Percentiles rank a stretch among this genome's conserved stretches.
These are phyloP conservation scores for Sugiyamaella valdiviana DNA, from an alignment of 805 yeast genomes.

Conservation along the genomic window DNA sequence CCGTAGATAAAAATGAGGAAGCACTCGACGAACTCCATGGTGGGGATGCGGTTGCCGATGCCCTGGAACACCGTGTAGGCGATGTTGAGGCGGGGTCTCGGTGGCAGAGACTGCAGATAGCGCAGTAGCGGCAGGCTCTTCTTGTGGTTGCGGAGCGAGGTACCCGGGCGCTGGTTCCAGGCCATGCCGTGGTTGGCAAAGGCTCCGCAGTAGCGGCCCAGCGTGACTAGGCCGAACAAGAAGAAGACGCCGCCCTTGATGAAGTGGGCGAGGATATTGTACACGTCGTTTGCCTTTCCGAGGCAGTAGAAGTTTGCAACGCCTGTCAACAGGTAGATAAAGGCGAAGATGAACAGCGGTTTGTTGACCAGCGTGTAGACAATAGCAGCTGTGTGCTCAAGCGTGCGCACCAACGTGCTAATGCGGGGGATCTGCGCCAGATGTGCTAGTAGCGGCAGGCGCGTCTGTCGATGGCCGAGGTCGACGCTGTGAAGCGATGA, in stretches of 20 bases:
- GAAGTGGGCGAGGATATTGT: slow-evolving; percentile 86
- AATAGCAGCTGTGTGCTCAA: slow-evolving; percentile 32
- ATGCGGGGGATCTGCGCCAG: slow-evolving; percentile 18
- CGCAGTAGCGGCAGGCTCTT: neutral
- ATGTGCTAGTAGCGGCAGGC: neutral
- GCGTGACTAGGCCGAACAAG: slow-evolving; percentile 64
- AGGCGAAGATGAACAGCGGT: slow-evolving; percentile 55
- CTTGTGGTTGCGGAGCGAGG: slow-evolving; percentile 5
- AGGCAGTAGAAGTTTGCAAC: slow-evolving; percentile 61
- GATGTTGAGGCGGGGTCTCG: neutral
- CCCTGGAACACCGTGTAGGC: neutral
- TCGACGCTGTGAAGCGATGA: slow-evolving; percentile 6
- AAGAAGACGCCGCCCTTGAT: slow-evolving; percentile 93
- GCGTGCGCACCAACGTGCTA: slow-evolving; percentile 19
- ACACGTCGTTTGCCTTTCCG: slow-evolving; percentile 63
- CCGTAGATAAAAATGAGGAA: slow-evolving; percentile 83
- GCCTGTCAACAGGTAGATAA: slow-evolving; percentile 50
- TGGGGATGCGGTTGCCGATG: slow-evolving; percentile 14
- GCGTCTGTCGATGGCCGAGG: neutral
- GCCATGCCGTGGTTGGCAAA: slow-evolving; percentile 76
- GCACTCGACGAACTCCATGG: slow-evolving; percentile 84
- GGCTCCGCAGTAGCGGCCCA: slow-evolving; percentile 84
- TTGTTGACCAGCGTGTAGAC: slow-evolving; percentile 52
- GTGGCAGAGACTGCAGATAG: neutral
- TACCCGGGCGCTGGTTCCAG: slow-evolving; percentile 56